Evolutionary conservation across 2,329 filamentous ascomycete genomes (phyloP).

Genomic region (Xylaria sp.): DNA sequence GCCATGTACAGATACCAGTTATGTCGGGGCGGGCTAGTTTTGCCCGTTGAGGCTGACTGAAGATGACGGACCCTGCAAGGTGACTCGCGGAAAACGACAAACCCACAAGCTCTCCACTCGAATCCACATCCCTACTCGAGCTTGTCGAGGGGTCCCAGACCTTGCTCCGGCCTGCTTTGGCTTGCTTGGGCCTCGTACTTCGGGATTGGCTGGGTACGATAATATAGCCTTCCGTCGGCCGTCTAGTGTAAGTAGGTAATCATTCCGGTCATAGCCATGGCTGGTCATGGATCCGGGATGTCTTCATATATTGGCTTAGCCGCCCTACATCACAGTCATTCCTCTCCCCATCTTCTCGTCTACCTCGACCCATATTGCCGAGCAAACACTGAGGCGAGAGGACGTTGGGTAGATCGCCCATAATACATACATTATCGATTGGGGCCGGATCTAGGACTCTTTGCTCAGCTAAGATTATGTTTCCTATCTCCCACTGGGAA

Average conservation of each 20-base stretch:
- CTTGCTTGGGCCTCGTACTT: conserved; percentile 21
- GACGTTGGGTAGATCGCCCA: not conserved
- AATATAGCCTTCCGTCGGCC: conserved; percentile 13
- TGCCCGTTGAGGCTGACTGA: conserved; percentile 29
- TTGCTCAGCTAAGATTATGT: conserved; percentile 28
- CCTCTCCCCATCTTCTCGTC: conserved; percentile 8
- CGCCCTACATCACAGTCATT: conserved; percentile 11
- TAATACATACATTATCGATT: conserved; percentile 11
- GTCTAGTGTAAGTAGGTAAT: conserved; percentile 12
- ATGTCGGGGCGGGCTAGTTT: conserved; percentile 9
- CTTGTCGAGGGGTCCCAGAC: conserved; percentile 21
- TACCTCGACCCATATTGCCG: conserved; percentile 5
- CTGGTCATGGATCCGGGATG: conserved; percentile 16
- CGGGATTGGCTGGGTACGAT: conserved; percentile 19
- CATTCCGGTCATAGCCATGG: conserved; percentile 11
- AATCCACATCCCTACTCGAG: conserved; percentile 30
- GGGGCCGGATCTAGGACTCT: conserved; percentile 25
- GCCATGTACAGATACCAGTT: conserved; percentile 9
- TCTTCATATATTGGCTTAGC: conserved; percentile 24
- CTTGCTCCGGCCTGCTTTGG: not conserved
- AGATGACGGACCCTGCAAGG: conserved; percentile 25
- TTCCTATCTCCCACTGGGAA: conserved; percentile 13
- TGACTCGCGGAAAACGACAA: conserved; percentile 20
- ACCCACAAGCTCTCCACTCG: conserved; percentile 26
- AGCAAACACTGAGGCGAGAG: not conserved